Base-by-base conservation (phyloP, 495 filamentous ascomycete genomes). In the Daldinia grandis region DNA sequence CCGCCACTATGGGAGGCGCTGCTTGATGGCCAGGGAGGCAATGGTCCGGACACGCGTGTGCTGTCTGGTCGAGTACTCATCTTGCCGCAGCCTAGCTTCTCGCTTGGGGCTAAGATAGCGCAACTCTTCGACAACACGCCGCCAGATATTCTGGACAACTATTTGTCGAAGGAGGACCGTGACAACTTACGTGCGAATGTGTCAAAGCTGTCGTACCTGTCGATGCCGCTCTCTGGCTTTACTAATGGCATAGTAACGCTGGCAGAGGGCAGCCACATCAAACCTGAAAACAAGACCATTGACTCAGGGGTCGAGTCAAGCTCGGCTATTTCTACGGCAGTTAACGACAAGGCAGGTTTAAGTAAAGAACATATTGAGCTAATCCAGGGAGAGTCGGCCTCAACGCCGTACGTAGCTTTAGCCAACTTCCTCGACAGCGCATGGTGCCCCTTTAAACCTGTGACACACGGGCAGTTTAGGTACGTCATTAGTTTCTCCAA, bases 391-490 rank as follows among this genome's bases (percentile, higher is more conserved):
- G 68, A 62, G 68, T 75, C 64, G 44, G 76, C 42, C 62, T 69
- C 15, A 25, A 72, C 60, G 61, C 76, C 47, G 57, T 75, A 63
- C 53, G 62, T 57, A 5, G 37, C 65, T 9, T 25, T 40, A 14
- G 54, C 42, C 19, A 47, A 47, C 19, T 47, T 47, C 42, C 42
- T 47, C 42, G 42, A 47, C 19, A 21, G 17, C 8, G 42, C 49
- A n/a, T 60, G 27, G 21, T 62, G 40, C 25, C 59, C 67, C 14
- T 74, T 85, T 14, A 83, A 84, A 62, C 79, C 78, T 0, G 81
- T 76, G 5, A 81, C 78, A 0, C 83, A 86, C 63, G 84, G 84
- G 12, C 81, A 86, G 59, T 73, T 84, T 14, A 71, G 57, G 33
- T 47, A 24, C 2, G 42, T 47, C 8, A 12, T 47, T 24, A 10